These are phyloP conservation scores for Zalerion maritima DNA, from an alignment of 495 filamentous ascomycete genomes.

Conservation along the genomic window DNA sequence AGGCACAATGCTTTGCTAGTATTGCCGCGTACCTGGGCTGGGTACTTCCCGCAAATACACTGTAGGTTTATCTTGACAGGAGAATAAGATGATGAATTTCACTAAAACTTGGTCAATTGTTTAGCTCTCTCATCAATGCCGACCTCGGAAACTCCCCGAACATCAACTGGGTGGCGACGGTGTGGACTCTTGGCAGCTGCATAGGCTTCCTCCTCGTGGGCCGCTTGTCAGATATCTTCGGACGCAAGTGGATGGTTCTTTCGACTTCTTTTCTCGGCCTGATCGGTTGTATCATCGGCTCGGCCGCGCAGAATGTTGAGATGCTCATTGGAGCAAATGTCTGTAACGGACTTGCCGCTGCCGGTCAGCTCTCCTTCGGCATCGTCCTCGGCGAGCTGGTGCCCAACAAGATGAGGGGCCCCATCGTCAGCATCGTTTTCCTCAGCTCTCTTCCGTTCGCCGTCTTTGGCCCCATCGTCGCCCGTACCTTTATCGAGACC, in stretches of 20 bases:
- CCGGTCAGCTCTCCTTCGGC: slow-evolving; percentile 26
- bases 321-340: slow-evolving; percentile 22
- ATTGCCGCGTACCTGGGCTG: slow-evolving; percentile 3
- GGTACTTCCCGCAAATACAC: slow-evolving; percentile 4
- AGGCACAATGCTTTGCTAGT: slow-evolving; percentile 2
- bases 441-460: slow-evolving; percentile 22
- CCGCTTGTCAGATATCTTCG: slow-evolving; percentile 34
- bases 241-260: slow-evolving; percentile 30
- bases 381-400: slow-evolving; percentile 33
- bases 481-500: slow-evolving; percentile 20
- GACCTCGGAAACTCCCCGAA: slow-evolving; percentile 1
- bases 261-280: slow-evolving; percentile 17
- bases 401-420: slow-evolving; percentile 26
- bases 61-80: too few species aligned
- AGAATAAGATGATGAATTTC: too few species aligned
- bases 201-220: slow-evolving; percentile 23
- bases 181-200: slow-evolving; percentile 1
- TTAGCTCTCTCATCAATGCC: slow-evolving; percentile 2
- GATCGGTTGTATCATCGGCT: slow-evolving; percentile 23
- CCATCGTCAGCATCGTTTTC: slow-evolving; percentile 24
- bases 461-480: slow-evolving; percentile 28
- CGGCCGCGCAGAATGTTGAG: slow-evolving; percentile 21
- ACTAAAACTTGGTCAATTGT: not conserved
- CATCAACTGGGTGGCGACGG: slow-evolving; percentile 3
- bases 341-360: slow-evolving; percentile 19